A percentile compares a stretch with the other conserved stretches of the same genome.
Conservation (phyloP, 176 grass and related monocot species). For the Neostapfia colusana region DNA sequence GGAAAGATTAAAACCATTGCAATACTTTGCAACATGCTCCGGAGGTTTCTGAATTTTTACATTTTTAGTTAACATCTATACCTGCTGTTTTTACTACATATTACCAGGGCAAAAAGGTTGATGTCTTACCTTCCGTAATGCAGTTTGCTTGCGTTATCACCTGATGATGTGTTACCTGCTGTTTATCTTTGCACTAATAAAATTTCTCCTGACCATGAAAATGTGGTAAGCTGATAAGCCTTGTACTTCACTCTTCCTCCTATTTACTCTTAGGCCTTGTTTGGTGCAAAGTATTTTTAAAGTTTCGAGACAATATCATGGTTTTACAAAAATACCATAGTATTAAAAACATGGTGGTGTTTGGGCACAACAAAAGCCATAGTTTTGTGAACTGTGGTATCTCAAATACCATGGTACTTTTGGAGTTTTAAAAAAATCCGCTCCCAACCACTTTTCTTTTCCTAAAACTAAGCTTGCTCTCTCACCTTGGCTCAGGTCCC, state of each 20-base stretch:
- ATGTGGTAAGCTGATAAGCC: constrained; percentile 58
- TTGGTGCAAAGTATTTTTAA: no score
- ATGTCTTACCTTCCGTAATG: constrained; percentile 42
- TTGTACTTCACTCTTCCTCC: not conserved
- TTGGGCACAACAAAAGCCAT: no score
- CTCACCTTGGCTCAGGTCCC: no score
- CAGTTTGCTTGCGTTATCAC: constrained; percentile 94
- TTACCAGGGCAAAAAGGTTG: constrained; percentile 27
- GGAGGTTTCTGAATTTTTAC: constrained; percentile 61
- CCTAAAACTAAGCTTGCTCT: no score
- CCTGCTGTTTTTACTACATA: constrained; percentile 32
- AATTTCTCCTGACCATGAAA: constrained; percentile 93
- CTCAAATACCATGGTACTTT: no score
- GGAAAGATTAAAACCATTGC: constrained; percentile 81
- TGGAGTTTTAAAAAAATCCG: no score
- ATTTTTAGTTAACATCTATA: constrained; percentile 37
- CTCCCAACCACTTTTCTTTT: no score
- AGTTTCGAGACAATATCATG: no score
- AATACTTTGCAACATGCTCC: constrained; percentile 96
- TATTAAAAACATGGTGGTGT: no score
- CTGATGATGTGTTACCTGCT: constrained; percentile 88
- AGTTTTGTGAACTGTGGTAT: no score
- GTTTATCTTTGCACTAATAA: constrained; percentile 92
- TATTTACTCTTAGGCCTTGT: not conserved
- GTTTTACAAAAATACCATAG: no score